Evolutionary conservation across 2,329 filamentous ascomycete species (phyloP).

Genomic region (Monilinia aucupariae): DNA sequence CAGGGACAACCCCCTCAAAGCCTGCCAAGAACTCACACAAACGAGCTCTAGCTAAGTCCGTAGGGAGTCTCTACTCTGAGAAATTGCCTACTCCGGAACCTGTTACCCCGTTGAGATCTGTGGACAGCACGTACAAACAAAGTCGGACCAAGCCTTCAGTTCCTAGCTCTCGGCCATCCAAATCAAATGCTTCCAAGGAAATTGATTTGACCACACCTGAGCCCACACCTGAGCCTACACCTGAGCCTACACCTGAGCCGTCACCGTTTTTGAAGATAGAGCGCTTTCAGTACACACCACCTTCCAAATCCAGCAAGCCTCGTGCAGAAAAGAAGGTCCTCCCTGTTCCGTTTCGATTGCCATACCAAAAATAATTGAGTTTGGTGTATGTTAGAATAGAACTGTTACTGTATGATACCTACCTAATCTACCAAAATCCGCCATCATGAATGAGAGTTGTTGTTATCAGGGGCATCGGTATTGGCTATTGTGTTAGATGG

Average conservation of each 20-base stretch:
- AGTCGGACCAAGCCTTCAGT: not conserved
- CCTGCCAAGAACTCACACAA: not conserved
- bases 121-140: not conserved
- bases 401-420: too few species aligned
- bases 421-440: not conserved
- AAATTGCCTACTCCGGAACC: not conserved
- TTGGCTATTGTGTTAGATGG: not conserved
- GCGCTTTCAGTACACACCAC: not conserved
- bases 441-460: not conserved
- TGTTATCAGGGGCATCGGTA: not conserved
- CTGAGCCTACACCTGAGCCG: not conserved
- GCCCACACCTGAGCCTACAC: too few species aligned
- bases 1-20: not conserved
- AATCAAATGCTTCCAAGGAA: not conserved
- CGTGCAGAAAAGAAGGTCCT: not conserved
- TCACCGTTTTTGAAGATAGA: not conserved
- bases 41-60: not conserved
- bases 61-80: too few species aligned
- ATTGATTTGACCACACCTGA: conserved; percentile 11
- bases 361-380: not conserved
- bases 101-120: not conserved
- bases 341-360: not conserved
- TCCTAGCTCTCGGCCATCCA: too few species aligned
- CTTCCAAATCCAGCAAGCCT: not conserved
- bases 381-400: not conserved